A percentile compares a stretch with the other conserved stretches of the same genome.
Conservation (phyloP, 768 basidiomycete genomes). For the Macrolepiota dolichaula region DNA sequence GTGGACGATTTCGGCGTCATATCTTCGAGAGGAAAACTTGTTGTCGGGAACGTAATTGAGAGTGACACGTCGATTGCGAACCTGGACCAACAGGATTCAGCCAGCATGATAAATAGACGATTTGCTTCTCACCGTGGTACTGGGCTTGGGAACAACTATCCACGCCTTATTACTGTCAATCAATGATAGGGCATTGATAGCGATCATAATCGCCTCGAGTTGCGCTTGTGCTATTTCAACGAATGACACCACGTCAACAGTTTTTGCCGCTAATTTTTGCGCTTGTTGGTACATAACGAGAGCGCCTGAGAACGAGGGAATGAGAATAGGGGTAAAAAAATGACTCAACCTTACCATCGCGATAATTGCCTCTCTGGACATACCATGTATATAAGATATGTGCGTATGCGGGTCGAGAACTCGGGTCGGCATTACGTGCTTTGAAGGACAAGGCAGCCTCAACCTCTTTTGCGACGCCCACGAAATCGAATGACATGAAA, state of each 20-base stretch:
- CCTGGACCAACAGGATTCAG: slow-evolving; percentile 31
- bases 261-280: slow-evolving; percentile 66
- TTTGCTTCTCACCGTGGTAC: slow-evolving; percentile 38
- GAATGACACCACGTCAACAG: slow-evolving; percentile 35
- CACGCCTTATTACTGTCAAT: slow-evolving; percentile 81
- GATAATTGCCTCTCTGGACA: slow-evolving; percentile 81
- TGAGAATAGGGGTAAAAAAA: slow-evolving; percentile 8
- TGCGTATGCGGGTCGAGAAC: slow-evolving; percentile 80
- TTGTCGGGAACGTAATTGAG: slow-evolving; percentile 77
- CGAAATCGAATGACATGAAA: slow-evolving; percentile 80
- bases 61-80: slow-evolving; percentile 68
- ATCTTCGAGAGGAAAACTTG: slow-evolving; percentile 57
- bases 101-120: slow-evolving; percentile 7
- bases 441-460: slow-evolving; percentile 89
- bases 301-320: slow-evolving; percentile 54
- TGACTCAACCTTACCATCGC: slow-evolving; percentile 65
- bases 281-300: slow-evolving; percentile 92
- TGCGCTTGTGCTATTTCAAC: slow-evolving; percentile 59
- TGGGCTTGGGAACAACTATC: slow-evolving; percentile 63
- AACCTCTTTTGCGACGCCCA: slow-evolving; percentile 81
- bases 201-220: slow-evolving; percentile 77
- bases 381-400: slow-evolving; percentile 95
- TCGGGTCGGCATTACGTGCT: slow-evolving; percentile 89
- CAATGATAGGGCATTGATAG: slow-evolving; percentile 85
- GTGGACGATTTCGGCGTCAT: slow-evolving; percentile 75